Base-by-base conservation (phyloP, 1,284 basidiomycete species). In the Ustilago cynodontis region DNA sequence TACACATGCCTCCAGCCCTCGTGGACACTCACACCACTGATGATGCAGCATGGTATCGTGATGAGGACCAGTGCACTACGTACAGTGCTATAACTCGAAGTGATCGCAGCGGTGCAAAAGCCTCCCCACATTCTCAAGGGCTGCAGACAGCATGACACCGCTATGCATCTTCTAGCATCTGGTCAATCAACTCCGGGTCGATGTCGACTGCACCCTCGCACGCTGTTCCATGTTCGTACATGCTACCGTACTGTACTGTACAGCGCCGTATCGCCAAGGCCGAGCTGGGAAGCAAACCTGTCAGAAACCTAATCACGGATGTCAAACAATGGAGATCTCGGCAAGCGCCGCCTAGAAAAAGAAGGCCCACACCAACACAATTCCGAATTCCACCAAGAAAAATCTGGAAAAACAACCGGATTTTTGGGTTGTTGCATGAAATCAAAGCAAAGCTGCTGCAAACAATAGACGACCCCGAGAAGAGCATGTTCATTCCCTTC, bases 251-350 rank as follows among this genome's bases (percentile, higher is more conserved):
- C n/a, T n/a, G n/a, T n/a, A n/a, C n/a, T n/a, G n/a, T n/a, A n/a
- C n/a, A n/a, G n/a, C n/a, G n/a, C n/a, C n/a, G n/a, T n/a, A n/a
- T n/a, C n/a, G 31, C 24, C 26, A 43, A 41, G 41, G 39, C 57
- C 57, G 43, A 52, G 54, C 31, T 47, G 45, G n/a, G 22, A 59
- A 39, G 28, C 61, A 47, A 59, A 58, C 13, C 68, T 71, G 70
- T 71, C 70, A 66, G 52, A 71, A 59, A 37, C 59, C 70, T 71
- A 39, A 66, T 71, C 68, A 71, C 56, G 13, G 28, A 39, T 29
- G 53, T 60, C 58, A 20, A 60, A 65, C 61, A 70, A 45, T 49
- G 22, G n/a, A 35, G 45, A 28, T 22, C 55, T 49, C 47, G 47
- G 55, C 26, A 20, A 47, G 18, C 3, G 14, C 24, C 39, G 29